Conservation (phyloP, 352 stramenopile species). For the Phytophthora pluvialis region DNA sequence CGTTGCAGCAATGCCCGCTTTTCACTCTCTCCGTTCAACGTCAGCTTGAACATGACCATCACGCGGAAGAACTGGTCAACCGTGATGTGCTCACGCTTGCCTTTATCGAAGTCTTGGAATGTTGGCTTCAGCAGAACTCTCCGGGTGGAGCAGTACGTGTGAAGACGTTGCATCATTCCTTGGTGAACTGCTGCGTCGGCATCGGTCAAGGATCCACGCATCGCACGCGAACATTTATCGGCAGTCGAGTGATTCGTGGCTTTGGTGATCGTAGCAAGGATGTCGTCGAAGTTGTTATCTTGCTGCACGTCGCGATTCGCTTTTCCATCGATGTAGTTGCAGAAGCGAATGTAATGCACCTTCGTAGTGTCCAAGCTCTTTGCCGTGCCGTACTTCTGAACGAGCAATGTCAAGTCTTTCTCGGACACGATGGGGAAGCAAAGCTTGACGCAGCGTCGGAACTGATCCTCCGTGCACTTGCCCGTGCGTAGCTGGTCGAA, state of each 20-base stretch:
- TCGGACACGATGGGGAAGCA: constrained; percentile 74
- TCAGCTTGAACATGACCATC: constrained; percentile 82
- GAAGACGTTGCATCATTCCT: constrained; percentile 69
- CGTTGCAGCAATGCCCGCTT: constrained; percentile 64
- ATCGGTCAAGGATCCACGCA: constrained; percentile 63
- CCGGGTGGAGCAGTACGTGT: constrained; percentile 58
- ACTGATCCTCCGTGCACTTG: constrained; percentile 81
- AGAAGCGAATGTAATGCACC: constrained; percentile 84
- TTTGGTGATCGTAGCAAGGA: constrained; percentile 49
- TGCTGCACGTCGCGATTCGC: constrained; percentile 14
- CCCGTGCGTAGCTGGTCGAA: constrained; percentile 79
- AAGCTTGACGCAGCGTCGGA: constrained; percentile 80
- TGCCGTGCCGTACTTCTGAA: constrained; percentile 60
- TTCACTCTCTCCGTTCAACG: constrained; percentile 54
- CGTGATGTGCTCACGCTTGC: constrained; percentile 76
- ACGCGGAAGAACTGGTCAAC: constrained; percentile 86
- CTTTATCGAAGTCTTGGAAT: constrained; percentile 87
- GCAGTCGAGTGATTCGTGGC: constrained; percentile 33
- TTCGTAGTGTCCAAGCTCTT: constrained; percentile 55
- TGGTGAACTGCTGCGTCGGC: constrained; percentile 50
- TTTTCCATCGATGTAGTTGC: constrained; percentile 66
- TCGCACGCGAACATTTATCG: constrained; percentile 65
- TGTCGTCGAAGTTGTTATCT: constrained; percentile 64
- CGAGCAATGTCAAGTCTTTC: constrained; percentile 60
- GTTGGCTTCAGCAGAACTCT: constrained; percentile 79